Percentiles rank a stretch among this genome's conserved stretches.
Evolutionary conservation across 345 rosid species (phyloP).

Genomic region (Cardamine chenopodiifolia): DNA sequence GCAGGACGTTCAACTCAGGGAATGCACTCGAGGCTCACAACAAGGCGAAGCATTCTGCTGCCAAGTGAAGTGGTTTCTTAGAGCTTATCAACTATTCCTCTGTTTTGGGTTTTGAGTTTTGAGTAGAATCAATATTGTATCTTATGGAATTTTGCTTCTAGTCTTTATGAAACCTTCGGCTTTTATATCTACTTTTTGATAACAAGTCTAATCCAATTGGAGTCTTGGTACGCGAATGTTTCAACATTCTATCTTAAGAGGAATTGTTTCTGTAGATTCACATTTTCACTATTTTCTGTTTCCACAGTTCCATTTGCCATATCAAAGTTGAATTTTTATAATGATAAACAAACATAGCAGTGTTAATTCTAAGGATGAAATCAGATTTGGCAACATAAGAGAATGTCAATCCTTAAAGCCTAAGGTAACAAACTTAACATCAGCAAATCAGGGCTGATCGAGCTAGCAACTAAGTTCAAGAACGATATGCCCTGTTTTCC

Average conservation of each 20-base stretch:
- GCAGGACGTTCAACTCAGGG: conserved; percentile 35
- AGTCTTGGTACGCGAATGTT: background rate
- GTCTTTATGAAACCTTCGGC: conserved; percentile 21
- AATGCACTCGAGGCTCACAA: conserved; percentile 37
- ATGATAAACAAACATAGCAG: too few species aligned
- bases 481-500: background rate
- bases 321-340: background rate
- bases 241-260: background rate
- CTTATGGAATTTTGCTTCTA: conserved; percentile 6
- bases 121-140: background rate
- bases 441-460: too few species aligned
- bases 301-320: background rate
- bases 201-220: background rate
- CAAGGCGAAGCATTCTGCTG: conserved; percentile 44
- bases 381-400: too few species aligned
- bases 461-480: background rate
- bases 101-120: conserved; percentile 16
- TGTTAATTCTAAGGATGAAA: background rate
- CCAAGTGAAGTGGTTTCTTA: conserved; percentile 34
- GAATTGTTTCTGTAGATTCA: too few species aligned
- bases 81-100: background rate
- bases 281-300: background rate
- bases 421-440: too few species aligned
- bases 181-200: background rate
- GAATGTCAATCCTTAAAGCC: too few species aligned